A percentile compares a stretch with the other conserved stretches of the same genome.
phyloP scores from a whole-genome alignment of 352 stramenopile species.

The Pilasporangium apinafurcum region DNA sequence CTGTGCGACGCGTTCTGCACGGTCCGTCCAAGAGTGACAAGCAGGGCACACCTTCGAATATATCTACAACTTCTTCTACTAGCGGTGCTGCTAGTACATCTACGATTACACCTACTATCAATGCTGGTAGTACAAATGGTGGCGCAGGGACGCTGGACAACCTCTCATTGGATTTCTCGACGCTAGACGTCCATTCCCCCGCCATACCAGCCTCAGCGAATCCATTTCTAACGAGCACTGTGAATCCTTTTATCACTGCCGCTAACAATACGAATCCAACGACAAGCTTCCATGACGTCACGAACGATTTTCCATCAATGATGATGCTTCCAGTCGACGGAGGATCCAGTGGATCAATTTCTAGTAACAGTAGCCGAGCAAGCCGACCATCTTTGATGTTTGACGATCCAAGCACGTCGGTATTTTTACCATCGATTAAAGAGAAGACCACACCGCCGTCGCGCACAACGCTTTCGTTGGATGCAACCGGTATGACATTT shows the following conservation, averaged over 20 bases:
- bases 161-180: slow-evolving; percentile 48
- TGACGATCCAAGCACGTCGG: slow-evolving; percentile 31
- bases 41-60: too few relatives aligned
- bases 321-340: slow-evolving; percentile 2
- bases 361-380: slow-evolving; percentile 4
- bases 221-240: slow-evolving; percentile 31
- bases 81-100: too few relatives aligned
- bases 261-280: too few relatives aligned
- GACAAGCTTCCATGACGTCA: slow-evolving; percentile 19
- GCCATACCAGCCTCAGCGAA: slow-evolving; percentile 17
- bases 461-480: slow-evolving; percentile 51
- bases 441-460: slow-evolving; percentile 54
- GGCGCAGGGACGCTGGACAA: slow-evolving; percentile 37
- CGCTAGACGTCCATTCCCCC: slow-evolving; percentile 40
- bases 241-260: slow-evolving; percentile 38
- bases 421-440: slow-evolving; percentile 64
- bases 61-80: too few relatives aligned
- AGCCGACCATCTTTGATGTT: slow-evolving; percentile 55
- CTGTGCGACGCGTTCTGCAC: slow-evolving; percentile 38
- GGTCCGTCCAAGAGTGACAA: too few relatives aligned
- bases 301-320: slow-evolving; percentile 6
- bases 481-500: slow-evolving; percentile 20
- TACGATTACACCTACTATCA: too few relatives aligned
- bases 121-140: too few relatives aligned
- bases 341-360: slow-evolving; percentile 6